Evolutionary conservation across 2,329 filamentous ascomycete species (phyloP), one percentile per base, ranked within the genome.

Genomic region (Pseudogymnoascus sp.): DNA sequence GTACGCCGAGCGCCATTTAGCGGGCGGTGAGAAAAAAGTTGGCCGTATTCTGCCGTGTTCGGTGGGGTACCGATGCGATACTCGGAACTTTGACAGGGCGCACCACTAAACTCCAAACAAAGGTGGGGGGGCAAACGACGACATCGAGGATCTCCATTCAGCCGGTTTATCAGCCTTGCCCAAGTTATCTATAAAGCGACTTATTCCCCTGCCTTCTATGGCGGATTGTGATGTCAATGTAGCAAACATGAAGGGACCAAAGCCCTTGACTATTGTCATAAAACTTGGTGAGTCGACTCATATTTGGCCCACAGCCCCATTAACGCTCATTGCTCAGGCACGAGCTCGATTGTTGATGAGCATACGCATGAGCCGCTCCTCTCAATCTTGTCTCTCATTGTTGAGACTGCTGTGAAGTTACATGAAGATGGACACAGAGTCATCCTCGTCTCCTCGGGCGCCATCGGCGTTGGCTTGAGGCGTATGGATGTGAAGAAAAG

Each of bases 261-360:
- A 82, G 71, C 78, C 82, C 72, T 78, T 87, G 67, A 88, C 85
- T 47, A 82, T 88, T 68, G 86, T 88, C 66, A 88, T 88, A 72
- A 88, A 88, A 75, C 81, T 88, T 68, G 85, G 85, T 87, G 81
- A 67, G 69, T 67, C 12, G 18, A 23, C 62, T 47, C 16, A 40
- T 39, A 36, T 60, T 31, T 64, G 14, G 18, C 51, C 18, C 61
- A 10, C 39, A 37, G 54, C 21, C 31, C 14, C 12, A 57, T 39
- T 39, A 42, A 36, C 36, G 36, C 29, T 42, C n/a, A 47, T 37
- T 60, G 10, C 65, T 66, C 69, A 99, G 95, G 95, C 71, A 97
- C 95, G 57, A 97, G 92, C 76, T 97, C 95, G n/a, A 97, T 99
- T 69, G 93, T 99, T 68, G 91, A 97, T 77, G 95, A 99, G 75